Base-by-base conservation (phyloP, 306 rosid species). In the Leucaena leucocephala region DNA sequence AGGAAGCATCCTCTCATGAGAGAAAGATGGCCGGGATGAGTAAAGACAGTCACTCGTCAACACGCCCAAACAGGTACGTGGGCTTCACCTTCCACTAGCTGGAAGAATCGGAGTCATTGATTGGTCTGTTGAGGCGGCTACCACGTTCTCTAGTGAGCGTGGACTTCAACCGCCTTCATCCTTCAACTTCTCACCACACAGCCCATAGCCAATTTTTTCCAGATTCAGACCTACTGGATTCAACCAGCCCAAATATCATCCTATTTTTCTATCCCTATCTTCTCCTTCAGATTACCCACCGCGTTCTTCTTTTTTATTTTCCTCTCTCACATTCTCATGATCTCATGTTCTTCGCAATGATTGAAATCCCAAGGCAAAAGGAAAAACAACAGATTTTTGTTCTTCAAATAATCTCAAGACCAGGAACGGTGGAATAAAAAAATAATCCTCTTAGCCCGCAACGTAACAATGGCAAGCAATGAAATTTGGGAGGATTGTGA, bases 41-140 rank as follows among this genome's bases (percentile, higher is more conserved):
- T 13, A 5, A 16, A 16, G 45, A 15, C 36, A 7, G 10, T 19
- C 4, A 7, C 49, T 13, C 72, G 69, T 4, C 4, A 40, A 50
- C 72, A 21, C 68, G 69, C 72, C 17, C n/a, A 19, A 19, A 12
- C 15, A 1, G 4, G 58, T 5, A 43, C 68, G 64, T 72, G 64
- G 3, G 12, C 21, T 14, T 46, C 71, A 79, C 64, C 44, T 17
- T 75, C 78, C 54, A 79, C 42, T 8, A 34, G 71, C 16, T 57
- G 71, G 59, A 65, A 70, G 27, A 62, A 45, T 55, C 72, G 5
- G 45, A 1, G 10, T 49, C 69, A 21, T 10, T 76, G 50, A 72
- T 78, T 83, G 89, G 86, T 44, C 44, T 6, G 6, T 8, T 50
- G 34, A 27, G 83, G 77, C 86, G 91, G 89, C 82, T 76, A 65